These are phyloP conservation scores for Neurospora sp. DNA, from an alignment of 495 filamentous ascomycete species.

Conservation along the genomic window DNA sequence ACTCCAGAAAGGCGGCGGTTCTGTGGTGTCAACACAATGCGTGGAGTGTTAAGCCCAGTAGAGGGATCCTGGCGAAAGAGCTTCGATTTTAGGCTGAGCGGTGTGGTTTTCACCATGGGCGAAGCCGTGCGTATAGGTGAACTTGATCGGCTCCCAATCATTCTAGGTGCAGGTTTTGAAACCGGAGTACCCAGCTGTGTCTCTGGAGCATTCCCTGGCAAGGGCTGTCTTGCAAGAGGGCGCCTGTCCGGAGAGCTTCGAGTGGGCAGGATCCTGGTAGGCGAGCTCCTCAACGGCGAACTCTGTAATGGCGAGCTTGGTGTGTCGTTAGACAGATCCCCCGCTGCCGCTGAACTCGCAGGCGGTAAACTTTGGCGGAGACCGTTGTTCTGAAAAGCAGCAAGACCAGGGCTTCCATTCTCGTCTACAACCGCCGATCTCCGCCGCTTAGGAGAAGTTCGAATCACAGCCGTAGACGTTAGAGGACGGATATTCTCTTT, in stretches of 20 bases:
- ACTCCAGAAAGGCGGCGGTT: conserved; percentile 56
- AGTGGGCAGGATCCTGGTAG: conserved; percentile 1
- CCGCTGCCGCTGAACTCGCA: conserved; percentile 2
- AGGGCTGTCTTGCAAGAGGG: not conserved
- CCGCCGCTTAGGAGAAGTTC: conserved; percentile 16
- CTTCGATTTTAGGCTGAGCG: conserved; percentile 23
- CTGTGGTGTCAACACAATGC: conserved; percentile 55
- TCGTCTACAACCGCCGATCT: conserved; percentile 33
- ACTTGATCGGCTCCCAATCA: conserved; percentile 22
- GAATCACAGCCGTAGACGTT: conserved; percentile 32
- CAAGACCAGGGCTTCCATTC: conserved; percentile 48
- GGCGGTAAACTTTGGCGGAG: conserved; percentile 31
- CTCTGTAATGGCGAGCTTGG: conserved; percentile 1
- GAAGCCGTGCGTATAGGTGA: conserved; percentile 21
- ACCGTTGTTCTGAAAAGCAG: conserved; percentile 42
- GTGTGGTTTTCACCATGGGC: conserved; percentile 13
- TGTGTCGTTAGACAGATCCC: not conserved
- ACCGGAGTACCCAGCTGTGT: conserved; percentile 3
- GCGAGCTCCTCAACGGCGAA: conserved; percentile 1
- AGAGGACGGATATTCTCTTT: conserved; percentile 45
- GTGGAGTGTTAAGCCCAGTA: conserved; percentile 51
- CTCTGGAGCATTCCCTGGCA: conserved; percentile 6
- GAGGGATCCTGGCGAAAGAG: conserved; percentile 49
- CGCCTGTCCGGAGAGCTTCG: not conserved
- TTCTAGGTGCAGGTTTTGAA: conserved; percentile 13